Evolutionary conservation across 352 stramenopile genomes (phyloP), one percentile per base, ranked within the genome.

Genomic region (Phytophthora tentaculata): DNA sequence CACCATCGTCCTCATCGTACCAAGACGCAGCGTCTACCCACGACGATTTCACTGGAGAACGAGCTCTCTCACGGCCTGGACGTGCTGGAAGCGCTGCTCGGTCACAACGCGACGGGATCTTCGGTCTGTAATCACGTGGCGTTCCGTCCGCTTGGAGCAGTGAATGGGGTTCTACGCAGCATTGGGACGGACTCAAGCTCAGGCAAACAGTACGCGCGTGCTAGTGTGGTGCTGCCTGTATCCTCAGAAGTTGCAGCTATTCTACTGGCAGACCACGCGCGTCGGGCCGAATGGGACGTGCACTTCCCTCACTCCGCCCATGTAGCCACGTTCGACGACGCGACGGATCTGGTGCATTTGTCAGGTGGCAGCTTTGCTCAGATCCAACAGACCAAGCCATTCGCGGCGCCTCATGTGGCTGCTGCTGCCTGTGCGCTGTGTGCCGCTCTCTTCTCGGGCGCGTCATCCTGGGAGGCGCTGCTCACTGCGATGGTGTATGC

Each of bases 11-110:
- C 28, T 69, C 72, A 39, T 53, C 62, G 56, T 61, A 64, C 61
- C 16, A 92, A 90, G 67, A 80, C 73, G 19, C 72, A 90, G 52
- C 86, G 86, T 43, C 61, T 91, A 10, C 66, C 83, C 0, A 94
- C 86, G 29, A 94, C 76, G 3, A 83, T 94, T 52, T 67, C 75
- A 39, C 74, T 94, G n/a, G 86, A 94, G 51, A 94, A 94, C 59
- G 78, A 92, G 24, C 71, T 94, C 2, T 81, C 81, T 26, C 77
- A 81, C 35, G 83, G 83, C 6, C 61, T 92, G 5, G 83, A 94
- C 32, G 68, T 89, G 32, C 74, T 94, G 13, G 83, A 91, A 44
- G 74, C 71, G 39, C 77, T 92, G 12, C 63, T 94, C 2, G 81
- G 71, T 19, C 71, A 75, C 23, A 61, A 51, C 7, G 22, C 44